Conservation (phyloP, 345 rosid genomes). For the Lepidium didymum region DNA sequence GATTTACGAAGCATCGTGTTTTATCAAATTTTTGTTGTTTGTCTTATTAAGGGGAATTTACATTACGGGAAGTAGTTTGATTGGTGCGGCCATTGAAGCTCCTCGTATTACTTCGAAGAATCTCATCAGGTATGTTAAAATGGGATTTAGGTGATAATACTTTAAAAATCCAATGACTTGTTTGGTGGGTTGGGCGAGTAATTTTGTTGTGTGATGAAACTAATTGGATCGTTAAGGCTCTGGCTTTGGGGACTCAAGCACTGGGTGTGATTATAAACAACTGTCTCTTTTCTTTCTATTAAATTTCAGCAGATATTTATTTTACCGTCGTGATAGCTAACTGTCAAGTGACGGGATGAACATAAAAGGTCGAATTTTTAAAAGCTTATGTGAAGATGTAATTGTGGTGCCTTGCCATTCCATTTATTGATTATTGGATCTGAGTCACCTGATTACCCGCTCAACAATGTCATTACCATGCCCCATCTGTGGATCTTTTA, state of each 20-base stretch:
- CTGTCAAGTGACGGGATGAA: background rate
- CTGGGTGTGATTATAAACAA: background rate
- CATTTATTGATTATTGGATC: background rate
- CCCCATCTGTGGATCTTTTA: background rate
- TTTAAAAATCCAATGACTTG: background rate
- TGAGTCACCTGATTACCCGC: background rate
- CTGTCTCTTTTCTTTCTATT: background rate
- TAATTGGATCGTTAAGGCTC: background rate
- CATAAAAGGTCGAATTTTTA: background rate
- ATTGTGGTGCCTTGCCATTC: background rate
- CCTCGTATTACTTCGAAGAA: constrained; percentile 97
- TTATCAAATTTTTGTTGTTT: background rate
- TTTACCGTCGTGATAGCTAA: background rate
- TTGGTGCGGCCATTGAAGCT: constrained; percentile 97
- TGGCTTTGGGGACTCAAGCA: background rate
- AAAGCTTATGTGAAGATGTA: background rate
- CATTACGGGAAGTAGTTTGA: constrained; percentile 96
- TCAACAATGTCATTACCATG: background rate
- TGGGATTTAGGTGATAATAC: background rate
- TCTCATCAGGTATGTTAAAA: constrained; percentile 36
- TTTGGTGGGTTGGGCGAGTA: background rate
- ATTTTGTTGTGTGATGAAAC: background rate
- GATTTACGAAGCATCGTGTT: background rate
- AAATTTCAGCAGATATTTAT: background rate
- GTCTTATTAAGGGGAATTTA: constrained; percentile 66